Evolutionary conservation across 306 rosid species (phyloP), one percentile per base, ranked within the genome.

Genomic region (Cucurbita moschata): DNA sequence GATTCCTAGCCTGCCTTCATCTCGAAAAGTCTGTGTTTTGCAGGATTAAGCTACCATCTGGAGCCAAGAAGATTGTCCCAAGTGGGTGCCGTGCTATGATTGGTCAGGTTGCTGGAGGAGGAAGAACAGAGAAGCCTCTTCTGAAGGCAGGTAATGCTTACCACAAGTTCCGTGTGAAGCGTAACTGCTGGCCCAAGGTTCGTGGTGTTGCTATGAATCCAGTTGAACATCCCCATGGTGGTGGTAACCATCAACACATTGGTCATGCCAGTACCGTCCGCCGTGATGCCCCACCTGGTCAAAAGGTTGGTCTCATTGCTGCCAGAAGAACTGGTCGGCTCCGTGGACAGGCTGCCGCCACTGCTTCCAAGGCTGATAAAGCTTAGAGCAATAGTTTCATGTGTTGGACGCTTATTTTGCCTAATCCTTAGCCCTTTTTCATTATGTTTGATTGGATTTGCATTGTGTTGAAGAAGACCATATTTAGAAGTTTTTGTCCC

Each of bases 271-370:
- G 78, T 52, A 75, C 78, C 6, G 72, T 75, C 37, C 68, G 78
- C n/a, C 78, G 78, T 61, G 78, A 75, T 35, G 78, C 78, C 12
- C 78, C 78, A 0, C 78, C 78, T 37, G 78, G 78, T 52, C 78
- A 75, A 49, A 75, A 75, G 78, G 78, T 75, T 60, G 78, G 78
- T 61, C 78, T 75, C 26, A 75, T 75, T 60, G 78, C 78, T n/a
- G 78, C 78, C 47, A 61, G 71, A 35, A 75, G 78, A 51, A 75
- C 78, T 10, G 78, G 78, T 30, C 71, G 78, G 35, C 78, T 75
- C 59, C 63, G 78, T 5, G 78, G 78, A 61, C 78, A 75, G 60
- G 78, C 78, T 75, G 78, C 78, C 12, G 78, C 78, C 6, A 47
- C 78, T 26, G 71, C 78, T 37, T 47, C 78, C 8, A 75, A 75